Evolutionary conservation across 179 eudicot species (phyloP).

Genomic region (Silene vulgaris): DNA sequence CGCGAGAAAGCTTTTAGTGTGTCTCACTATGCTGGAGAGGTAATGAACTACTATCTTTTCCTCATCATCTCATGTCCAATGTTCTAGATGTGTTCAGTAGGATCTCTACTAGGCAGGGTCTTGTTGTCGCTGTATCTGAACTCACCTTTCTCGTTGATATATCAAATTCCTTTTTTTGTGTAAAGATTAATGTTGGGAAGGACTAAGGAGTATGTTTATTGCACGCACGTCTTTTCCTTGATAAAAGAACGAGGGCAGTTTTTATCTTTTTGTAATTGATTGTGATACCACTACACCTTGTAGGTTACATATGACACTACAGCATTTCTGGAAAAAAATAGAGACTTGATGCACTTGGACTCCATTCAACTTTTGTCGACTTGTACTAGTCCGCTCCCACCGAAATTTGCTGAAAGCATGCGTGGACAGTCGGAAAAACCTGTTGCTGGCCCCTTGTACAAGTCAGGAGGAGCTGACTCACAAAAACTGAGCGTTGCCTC

Average conservation of each 20-base stretch:
- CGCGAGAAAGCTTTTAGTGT: constrained; percentile 74
- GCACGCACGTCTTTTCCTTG: neutral
- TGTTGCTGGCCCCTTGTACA: constrained; percentile 65
- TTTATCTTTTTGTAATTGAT: neutral
- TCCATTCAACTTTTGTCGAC: constrained; percentile 84
- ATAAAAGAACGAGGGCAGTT: neutral
- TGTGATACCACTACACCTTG: constrained; percentile 14
- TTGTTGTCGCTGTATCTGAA: neutral
- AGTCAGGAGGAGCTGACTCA: constrained; percentile 96
- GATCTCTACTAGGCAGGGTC: neutral
- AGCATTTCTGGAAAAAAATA: constrained; percentile 91
- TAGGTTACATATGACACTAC: constrained; percentile 85
- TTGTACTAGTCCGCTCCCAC: constrained; percentile 73
- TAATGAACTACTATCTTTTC: constrained; percentile 23
- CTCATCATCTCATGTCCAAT: neutral
- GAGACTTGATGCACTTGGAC: constrained; percentile 77
- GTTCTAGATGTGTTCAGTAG: neutral
- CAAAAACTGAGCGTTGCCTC: constrained; percentile 90
- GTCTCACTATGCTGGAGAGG: constrained; percentile 93
- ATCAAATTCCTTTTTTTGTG: neutral
- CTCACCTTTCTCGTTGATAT: too few relatives aligned
- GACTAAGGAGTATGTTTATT: neutral
- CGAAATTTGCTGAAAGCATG: constrained; percentile 69
- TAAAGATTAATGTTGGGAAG: neutral
- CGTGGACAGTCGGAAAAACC: constrained; percentile 75